These are phyloP conservation scores for Cladophialophora exuberans DNA, from an alignment of 2,329 filamentous ascomycete species.

Conservation along the genomic window DNA sequence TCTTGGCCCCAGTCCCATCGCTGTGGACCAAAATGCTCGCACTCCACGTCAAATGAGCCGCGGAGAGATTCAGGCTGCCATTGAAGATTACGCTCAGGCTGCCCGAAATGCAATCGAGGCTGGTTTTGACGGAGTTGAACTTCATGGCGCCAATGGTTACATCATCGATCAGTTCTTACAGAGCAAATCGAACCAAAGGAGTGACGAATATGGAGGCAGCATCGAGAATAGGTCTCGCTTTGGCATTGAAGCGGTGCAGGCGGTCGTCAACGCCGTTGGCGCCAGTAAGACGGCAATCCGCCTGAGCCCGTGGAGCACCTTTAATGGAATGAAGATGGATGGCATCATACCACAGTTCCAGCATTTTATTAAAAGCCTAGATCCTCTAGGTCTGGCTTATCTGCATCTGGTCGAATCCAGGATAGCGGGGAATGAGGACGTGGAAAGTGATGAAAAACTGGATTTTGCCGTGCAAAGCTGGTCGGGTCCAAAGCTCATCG, in stretches of 20 bases:
- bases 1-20: too few species aligned
- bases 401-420: slow-evolving; percentile 62
- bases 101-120: slow-evolving; percentile 55
- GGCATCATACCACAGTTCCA: slow-evolving; percentile 64
- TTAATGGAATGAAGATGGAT: slow-evolving; percentile 58
- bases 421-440: slow-evolving; percentile 42
- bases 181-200: slow-evolving; percentile 54
- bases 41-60: slow-evolving; percentile 37
- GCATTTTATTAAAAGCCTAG: slow-evolving; percentile 55
- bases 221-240: slow-evolving; percentile 59
- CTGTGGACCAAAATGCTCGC: slow-evolving; percentile 14
- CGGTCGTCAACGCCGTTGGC: slow-evolving; percentile 36
- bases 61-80: slow-evolving; percentile 49
- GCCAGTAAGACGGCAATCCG: slow-evolving; percentile 52
- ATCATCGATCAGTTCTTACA: slow-evolving; percentile 58
- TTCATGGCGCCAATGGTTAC: slow-evolving; percentile 46
- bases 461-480: slow-evolving; percentile 41
- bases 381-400: slow-evolving; percentile 58
- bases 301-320: slow-evolving; percentile 49
- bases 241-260: slow-evolving; percentile 50
- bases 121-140: slow-evolving; percentile 12
- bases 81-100: slow-evolving; percentile 49
- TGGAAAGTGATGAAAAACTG: slow-evolving; percentile 37
- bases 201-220: slow-evolving; percentile 55
- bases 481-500: slow-evolving; percentile 57